Percentiles rank a stretch among this genome's conserved stretches.
These are phyloP conservation scores for Sporothrix schenckii DNA, from an alignment of 2,329 filamentous ascomycete species.

Conservation along the genomic window DNA sequence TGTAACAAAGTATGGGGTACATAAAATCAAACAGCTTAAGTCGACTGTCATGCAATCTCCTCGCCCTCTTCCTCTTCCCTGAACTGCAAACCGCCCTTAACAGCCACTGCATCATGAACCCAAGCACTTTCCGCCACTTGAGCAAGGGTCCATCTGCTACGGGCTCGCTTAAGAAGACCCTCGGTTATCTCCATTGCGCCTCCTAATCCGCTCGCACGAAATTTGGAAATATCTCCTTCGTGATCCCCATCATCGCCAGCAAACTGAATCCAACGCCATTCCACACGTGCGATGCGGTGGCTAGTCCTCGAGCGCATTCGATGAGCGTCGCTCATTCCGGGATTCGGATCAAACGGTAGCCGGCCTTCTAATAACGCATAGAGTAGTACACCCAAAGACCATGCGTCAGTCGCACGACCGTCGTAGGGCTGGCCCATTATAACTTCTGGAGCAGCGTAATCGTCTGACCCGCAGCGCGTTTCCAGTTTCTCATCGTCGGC, in stretches of 20 bases:
- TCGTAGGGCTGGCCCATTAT: conserved; percentile 95
- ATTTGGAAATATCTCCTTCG: conserved; percentile 63
- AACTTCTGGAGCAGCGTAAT: conserved; percentile 95
- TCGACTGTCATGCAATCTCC: conserved; percentile 47
- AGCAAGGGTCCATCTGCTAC: conserved; percentile 74
- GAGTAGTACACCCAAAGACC: conserved; percentile 90
- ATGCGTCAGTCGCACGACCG: conserved; percentile 87
- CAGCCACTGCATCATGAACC: conserved; percentile 72
- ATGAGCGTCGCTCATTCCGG: conserved; percentile 74
- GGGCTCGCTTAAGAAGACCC: conserved; percentile 78
- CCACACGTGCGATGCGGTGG: conserved; percentile 91
- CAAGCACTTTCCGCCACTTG: conserved; percentile 74
- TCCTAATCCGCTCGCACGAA: conserved; percentile 65
- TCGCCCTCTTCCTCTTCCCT: conserved; percentile 62
- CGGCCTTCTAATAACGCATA: conserved; percentile 94
- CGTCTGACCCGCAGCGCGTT: conserved; percentile 92
- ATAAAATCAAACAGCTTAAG: no score
- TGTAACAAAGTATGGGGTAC: no score
- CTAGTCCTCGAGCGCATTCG: conserved; percentile 80
- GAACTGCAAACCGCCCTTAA: conserved; percentile 65
- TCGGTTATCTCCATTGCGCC: conserved; percentile 83
- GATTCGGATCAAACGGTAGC: conserved; percentile 87
- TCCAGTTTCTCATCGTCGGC: conserved; percentile 85
- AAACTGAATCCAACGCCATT: conserved; percentile 93
- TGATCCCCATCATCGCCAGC: conserved; percentile 85